Evolutionary conservation across 805 yeast species (phyloP).

Genomic region (Kluyveromyces dobzhanskii): DNA sequence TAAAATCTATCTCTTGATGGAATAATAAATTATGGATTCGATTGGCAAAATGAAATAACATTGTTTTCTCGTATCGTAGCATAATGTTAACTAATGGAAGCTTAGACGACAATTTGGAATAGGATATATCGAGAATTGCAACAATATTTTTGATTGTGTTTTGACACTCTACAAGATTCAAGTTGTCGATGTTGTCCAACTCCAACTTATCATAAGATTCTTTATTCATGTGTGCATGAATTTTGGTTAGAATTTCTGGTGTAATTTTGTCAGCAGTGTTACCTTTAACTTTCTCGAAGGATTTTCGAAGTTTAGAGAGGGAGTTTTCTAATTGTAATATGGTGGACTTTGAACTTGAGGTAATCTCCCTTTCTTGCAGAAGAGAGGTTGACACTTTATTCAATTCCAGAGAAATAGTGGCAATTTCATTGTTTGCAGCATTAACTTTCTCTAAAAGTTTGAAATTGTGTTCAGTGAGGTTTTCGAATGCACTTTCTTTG

Average conservation of each 20-base stretch:
- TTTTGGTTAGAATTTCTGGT: conserved; percentile 13
- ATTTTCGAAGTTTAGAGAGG: conserved; percentile 4
- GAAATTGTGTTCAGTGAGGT: background rate
- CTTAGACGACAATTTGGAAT: conserved; percentile 18
- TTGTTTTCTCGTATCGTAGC: conserved; percentile 22
- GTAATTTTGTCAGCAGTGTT: conserved; percentile 16
- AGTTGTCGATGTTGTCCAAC: conserved; percentile 23
- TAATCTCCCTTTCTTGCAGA: conserved; percentile 4
- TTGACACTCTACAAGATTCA: conserved; percentile 26
- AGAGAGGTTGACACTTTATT: background rate
- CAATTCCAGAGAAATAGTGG: background rate
- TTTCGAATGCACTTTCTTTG: background rate
- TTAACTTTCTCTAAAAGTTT: conserved; percentile 3
- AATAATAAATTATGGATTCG: conserved; percentile 27
- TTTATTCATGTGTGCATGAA: conserved; percentile 21
- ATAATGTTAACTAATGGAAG: conserved; percentile 22
- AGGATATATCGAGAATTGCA: conserved; percentile 27
- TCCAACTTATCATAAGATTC: conserved; percentile 15
- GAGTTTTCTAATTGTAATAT: conserved; percentile 4
- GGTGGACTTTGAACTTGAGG: background rate
- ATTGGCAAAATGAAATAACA: conserved; percentile 27
- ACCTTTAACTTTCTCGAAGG: conserved; percentile 16
- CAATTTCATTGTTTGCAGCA: conserved; percentile 1
- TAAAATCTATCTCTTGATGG: conserved; percentile 21
- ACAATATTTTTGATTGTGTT: conserved; percentile 30